These are phyloP conservation scores for Phialophora expanda DNA, from an alignment of 2,329 filamentous ascomycete genomes.

Conservation along the genomic window DNA sequence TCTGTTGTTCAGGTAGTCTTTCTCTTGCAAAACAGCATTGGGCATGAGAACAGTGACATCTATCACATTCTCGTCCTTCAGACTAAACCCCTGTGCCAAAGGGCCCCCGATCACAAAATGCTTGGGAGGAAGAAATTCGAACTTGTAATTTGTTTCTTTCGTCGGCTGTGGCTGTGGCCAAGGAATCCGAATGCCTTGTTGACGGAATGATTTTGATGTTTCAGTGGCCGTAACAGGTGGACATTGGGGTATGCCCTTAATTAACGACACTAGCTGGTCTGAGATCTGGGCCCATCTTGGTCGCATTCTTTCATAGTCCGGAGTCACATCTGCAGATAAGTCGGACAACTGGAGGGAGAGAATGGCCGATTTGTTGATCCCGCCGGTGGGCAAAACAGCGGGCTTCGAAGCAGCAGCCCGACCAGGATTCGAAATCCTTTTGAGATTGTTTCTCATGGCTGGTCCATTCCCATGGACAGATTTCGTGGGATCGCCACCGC, in stretches of 20 bases:
- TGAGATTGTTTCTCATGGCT: slow-evolving; percentile 3
- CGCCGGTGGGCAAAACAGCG: slow-evolving; percentile 24
- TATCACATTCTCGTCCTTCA: slow-evolving; percentile 65
- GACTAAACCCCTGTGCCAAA: slow-evolving; percentile 76
- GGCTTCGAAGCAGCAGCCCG: background rate
- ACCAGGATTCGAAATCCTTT: background rate
- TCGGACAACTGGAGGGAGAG: slow-evolving; percentile 64
- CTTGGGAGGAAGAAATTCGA: slow-evolving; percentile 75
- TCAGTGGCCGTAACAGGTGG: slow-evolving; percentile 63
- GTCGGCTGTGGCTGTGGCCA: slow-evolving; percentile 81
- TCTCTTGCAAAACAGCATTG: slow-evolving; percentile 78
- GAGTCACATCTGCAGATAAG: slow-evolving; percentile 62
- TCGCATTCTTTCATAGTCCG: slow-evolving; percentile 55
- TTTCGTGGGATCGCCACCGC: background rate
- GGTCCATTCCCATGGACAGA: background rate
- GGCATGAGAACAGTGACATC: slow-evolving; percentile 93
- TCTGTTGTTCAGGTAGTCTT: slow-evolving; percentile 89
- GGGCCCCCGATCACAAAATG: slow-evolving; percentile 89
- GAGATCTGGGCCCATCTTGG: slow-evolving; percentile 58
- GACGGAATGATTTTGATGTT: slow-evolving; percentile 70
- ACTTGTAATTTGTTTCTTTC: slow-evolving; percentile 78
- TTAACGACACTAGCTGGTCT: slow-evolving; percentile 58
- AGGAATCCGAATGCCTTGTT: slow-evolving; percentile 73
- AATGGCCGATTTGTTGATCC: slow-evolving; percentile 30
- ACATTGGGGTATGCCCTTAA: slow-evolving; percentile 62